These are phyloP conservation scores for Lophiostoma macrostomum DNA, from an alignment of 495 filamentous ascomycete species.

Conservation along the genomic window DNA sequence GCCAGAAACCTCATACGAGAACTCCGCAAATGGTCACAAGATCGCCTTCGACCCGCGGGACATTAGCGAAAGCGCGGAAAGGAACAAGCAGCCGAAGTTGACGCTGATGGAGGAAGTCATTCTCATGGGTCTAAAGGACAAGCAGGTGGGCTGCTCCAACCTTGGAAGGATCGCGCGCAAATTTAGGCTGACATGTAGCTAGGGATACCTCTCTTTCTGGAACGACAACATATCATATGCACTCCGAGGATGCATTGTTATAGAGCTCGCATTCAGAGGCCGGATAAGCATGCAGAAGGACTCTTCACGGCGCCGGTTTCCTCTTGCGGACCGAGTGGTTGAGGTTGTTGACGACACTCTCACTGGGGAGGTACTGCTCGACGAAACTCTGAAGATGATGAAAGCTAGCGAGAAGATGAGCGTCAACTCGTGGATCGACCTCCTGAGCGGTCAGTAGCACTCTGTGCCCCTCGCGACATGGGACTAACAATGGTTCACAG, in stretches of 20 bases:
- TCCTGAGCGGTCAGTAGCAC: conserved; percentile 82
- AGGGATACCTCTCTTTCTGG: conserved; percentile 99
- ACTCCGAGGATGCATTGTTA: conserved; percentile 93
- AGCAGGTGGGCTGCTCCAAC: conserved; percentile 66
- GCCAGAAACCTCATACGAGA: conserved; percentile 90
- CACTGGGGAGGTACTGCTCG: conserved; percentile 94
- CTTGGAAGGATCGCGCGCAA: background rate
- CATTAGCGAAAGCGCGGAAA: conserved; percentile 93
- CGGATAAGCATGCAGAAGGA: conserved; percentile 99
- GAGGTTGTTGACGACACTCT: conserved; percentile 96
- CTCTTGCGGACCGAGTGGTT: conserved; percentile 85
- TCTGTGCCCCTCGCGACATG: background rate
- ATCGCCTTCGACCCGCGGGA: conserved; percentile 97
- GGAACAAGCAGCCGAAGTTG: conserved; percentile 95
- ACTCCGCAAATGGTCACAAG: conserved; percentile 93
- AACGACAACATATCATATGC: conserved; percentile 99
- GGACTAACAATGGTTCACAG: conserved; percentile 45
- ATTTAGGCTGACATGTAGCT: conserved; percentile 12
- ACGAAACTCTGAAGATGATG: conserved; percentile 99
- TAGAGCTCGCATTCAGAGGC: conserved; percentile 92
- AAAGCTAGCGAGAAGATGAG: conserved; percentile 99
- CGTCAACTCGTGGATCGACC: conserved; percentile 95
- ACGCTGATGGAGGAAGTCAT: conserved; percentile 98
- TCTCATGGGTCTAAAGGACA: conserved; percentile 93
- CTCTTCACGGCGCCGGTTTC: conserved; percentile 85